Conservation (phyloP, 331 rosid species). For the Stylosanthes scabra region DNA sequence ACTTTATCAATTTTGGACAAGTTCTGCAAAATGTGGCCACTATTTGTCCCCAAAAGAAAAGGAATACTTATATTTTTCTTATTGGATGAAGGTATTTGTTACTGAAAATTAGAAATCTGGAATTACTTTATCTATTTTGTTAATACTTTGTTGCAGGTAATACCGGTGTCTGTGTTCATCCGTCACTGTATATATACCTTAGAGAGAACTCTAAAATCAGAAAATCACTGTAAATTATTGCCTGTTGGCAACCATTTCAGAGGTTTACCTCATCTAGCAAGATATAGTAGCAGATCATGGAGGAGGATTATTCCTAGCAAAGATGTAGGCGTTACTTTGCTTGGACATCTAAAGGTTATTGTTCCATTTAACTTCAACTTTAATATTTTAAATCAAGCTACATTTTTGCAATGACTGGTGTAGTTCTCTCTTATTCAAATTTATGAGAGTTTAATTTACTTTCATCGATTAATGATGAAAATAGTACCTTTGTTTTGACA, state of each 20-base stretch:
- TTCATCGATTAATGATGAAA: slow-evolving; percentile 19
- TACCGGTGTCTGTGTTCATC: slow-evolving; percentile 61
- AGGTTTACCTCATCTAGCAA: slow-evolving; percentile 51
- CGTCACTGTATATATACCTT: slow-evolving; percentile 54
- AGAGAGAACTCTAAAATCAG: slow-evolving; percentile 46
- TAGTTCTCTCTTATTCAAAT: slow-evolving; percentile 17
- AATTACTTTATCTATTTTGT: slow-evolving; percentile 7
- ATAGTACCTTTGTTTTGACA: not conserved
- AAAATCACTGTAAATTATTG: slow-evolving; percentile 40
- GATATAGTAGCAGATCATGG: slow-evolving; percentile 47
- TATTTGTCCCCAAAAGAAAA: slow-evolving; percentile 4
- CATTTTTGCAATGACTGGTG: slow-evolving; percentile 21
- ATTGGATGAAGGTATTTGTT: slow-evolving; percentile 1
- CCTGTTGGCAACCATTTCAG: slow-evolving; percentile 44
- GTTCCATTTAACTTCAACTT: slow-evolving; percentile 30
- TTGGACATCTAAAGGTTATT: slow-evolving; percentile 79
- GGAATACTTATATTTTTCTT: slow-evolving; percentile 4
- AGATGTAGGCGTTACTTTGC: slow-evolving; percentile 68
- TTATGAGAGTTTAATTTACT: slow-evolving; percentile 13
- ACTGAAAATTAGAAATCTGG: slow-evolving; percentile 19
- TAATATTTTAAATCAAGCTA: slow-evolving; percentile 23
- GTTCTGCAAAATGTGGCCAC: slow-evolving; percentile 12
- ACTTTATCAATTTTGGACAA: slow-evolving; percentile 25
- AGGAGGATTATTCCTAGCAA: slow-evolving; percentile 68
- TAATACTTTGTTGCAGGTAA: slow-evolving; percentile 60